Base-by-base conservation (phyloP, 2,329 filamentous ascomycete genomes). In the Monilinia fructigena region DNA sequence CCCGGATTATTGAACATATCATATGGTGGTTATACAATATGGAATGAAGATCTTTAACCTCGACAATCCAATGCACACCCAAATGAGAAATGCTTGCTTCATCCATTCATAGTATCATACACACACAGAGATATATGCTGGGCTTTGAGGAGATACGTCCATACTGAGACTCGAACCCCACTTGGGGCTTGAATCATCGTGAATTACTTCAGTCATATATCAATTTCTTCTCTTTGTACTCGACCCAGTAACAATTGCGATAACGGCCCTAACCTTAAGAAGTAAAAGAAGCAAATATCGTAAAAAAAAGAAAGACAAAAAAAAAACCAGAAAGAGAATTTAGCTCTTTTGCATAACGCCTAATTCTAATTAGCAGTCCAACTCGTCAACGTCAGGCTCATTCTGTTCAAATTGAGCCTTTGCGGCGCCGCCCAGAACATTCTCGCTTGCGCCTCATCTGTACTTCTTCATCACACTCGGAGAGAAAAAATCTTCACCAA, bases 101-200 rank as follows among this genome's bases (percentile, higher is more conserved):
- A 18, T 35, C 23, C 16, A 48, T 61, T 61, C n/a, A 12, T 60
- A 11, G 38, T 38, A 28, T 50, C 8, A 16, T 38, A 50, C 28
- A 38, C 35, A 35, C 18, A 35, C 20, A 16, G 26, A 60, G 16
- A n/a, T 60, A 47, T 16, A 48, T 35, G 2, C 20, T 18, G 35
- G 8, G 4, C 5, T 35, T 54, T 20, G 20, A 55, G 53, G 31
- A n/a, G n/a, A 54, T 23, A 38, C 3, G 11, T 18, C 10, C 14
- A 8, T 38, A 23, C 31, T 35, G 58, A 50, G 45, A 50, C 45
- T 61, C n/a, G 35, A 58, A 52, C 54, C 42, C 53, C 42, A 65
- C 63, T 59, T 52, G 63, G 38, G 54, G 53, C 35, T 48, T 52
- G 55, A 60, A 65, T 60, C 60, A 42, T 61, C 55, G 63, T 65